These are phyloP conservation scores for Anthoceros angustus DNA, from an alignment of 225 moss, liverwort and hornwort species.

Conservation along the genomic window DNA sequence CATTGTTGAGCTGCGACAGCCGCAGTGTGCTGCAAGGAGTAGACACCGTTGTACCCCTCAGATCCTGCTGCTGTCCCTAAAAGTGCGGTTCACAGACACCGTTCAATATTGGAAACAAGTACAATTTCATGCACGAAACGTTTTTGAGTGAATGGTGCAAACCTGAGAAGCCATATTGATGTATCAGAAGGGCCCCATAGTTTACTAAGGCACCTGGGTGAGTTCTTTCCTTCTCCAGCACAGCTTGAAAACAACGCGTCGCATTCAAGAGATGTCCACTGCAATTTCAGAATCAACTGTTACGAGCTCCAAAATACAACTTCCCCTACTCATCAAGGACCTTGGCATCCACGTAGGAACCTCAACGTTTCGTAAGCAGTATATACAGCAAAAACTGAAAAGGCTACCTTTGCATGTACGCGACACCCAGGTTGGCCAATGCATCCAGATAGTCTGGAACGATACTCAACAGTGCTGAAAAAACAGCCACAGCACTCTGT, in stretches of 20 bases:
- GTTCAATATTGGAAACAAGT: background rate
- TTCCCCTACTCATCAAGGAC: too few species aligned
- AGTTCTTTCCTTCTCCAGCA: conserved; percentile 33
- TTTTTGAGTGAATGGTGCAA: background rate
- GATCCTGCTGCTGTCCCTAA: conserved; percentile 40
- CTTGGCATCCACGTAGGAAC: too few species aligned
- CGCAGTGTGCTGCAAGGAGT: conserved; percentile 21
- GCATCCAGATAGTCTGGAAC: conserved; percentile 38
- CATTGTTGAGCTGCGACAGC: conserved; percentile 33
- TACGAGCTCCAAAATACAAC: background rate
- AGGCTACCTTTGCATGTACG: conserved; percentile 38
- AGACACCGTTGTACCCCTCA: conserved; percentile 19
- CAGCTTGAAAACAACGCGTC: conserved; percentile 32
- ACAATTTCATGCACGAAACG: background rate
- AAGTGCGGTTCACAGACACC: background rate
- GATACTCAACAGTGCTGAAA: conserved; percentile 26
- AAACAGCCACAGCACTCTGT: conserved; percentile 37
- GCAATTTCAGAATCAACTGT: background rate
- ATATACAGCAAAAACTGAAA: too few species aligned
- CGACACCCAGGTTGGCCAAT: conserved; percentile 43
- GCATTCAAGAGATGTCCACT: conserved; percentile 37
- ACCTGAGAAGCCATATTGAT: conserved; percentile 41
- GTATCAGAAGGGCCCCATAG: conserved; percentile 35
- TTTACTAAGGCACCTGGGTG: conserved; percentile 44
- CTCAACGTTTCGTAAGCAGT: too few species aligned